phyloP scores from a whole-genome alignment of 441 rosid genomes.

The Pelargonium australe region DNA sequence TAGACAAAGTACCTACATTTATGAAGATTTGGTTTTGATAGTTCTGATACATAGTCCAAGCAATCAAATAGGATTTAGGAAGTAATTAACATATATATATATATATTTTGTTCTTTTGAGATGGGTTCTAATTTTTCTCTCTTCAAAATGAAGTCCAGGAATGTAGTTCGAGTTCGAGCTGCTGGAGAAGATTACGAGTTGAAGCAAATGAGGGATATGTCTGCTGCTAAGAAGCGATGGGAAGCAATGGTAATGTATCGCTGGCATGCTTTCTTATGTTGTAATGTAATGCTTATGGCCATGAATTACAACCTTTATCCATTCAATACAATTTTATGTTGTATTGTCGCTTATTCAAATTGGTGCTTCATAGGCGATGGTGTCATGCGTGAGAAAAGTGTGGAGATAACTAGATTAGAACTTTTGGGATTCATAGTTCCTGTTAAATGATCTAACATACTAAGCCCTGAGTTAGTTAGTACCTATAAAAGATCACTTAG shows the following conservation, averaged over 20 bases:
- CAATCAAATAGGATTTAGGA: no score
- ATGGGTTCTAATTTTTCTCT: constrained; percentile 3
- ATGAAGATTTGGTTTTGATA: no score
- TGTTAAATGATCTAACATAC: neutral
- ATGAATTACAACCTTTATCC: neutral
- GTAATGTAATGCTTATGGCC: neutral
- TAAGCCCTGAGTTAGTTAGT: no score
- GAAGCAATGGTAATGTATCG: constrained; percentile 56
- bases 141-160: constrained; percentile 25
- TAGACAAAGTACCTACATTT: no score
- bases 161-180: constrained; percentile 49
- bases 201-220: constrained; percentile 87
- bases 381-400: no score
- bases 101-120: neutral
- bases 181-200: constrained; percentile 63
- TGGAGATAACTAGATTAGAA: neutral
- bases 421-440: neutral
- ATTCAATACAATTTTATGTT: no score
- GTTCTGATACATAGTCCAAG: no score
- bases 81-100: no score
- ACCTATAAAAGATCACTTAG: no score
- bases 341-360: no score
- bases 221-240: constrained; percentile 94
- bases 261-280: neutral
- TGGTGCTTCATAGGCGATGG: no score